Conservation (phyloP, 345 rosid genomes). For the Arabis hirsuta region DNA sequence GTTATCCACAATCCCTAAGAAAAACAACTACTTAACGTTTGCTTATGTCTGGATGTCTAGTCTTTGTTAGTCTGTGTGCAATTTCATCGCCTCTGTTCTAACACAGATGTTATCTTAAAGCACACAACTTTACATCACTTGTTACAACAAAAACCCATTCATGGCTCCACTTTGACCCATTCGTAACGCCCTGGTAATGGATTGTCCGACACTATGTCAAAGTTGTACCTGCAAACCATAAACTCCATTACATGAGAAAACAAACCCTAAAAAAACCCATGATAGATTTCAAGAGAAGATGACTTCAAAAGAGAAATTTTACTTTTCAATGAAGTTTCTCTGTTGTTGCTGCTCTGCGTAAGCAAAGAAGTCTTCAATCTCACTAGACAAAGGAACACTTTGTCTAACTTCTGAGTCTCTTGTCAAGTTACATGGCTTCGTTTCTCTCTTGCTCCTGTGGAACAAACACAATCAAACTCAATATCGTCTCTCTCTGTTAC, state of each 20-base stretch:
- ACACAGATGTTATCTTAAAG: constrained; percentile 39
- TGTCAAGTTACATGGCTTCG: constrained; percentile 53
- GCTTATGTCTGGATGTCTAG: background rate
- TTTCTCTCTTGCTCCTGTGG: constrained; percentile 41
- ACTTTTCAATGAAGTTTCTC: constrained; percentile 65
- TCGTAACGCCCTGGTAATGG: constrained; percentile 84
- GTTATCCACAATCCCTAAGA: constrained; percentile 27
- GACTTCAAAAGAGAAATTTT: constrained; percentile 9
- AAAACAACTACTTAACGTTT: too few species aligned
- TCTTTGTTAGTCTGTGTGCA: constrained; percentile 41
- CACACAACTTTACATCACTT: constrained; percentile 47
- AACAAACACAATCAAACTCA: background rate
- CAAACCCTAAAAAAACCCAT: background rate
- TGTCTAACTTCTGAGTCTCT: constrained; percentile 46
- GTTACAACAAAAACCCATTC: constrained; percentile 21
- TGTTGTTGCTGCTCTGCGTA: constrained; percentile 60
- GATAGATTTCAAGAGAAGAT: background rate
- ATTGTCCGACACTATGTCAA: constrained; percentile 63
- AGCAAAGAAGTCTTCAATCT: constrained; percentile 81
- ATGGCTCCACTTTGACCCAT: constrained; percentile 68
- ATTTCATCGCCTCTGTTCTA: constrained; percentile 46
- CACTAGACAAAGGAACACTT: constrained; percentile 52
- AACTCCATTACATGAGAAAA: background rate
- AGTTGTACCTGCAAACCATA: constrained; percentile 69
- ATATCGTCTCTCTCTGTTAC: background rate